These are phyloP conservation scores for Nigrospora sphaerica DNA, from an alignment of 2,329 filamentous ascomycete genomes.

Conservation along the genomic window DNA sequence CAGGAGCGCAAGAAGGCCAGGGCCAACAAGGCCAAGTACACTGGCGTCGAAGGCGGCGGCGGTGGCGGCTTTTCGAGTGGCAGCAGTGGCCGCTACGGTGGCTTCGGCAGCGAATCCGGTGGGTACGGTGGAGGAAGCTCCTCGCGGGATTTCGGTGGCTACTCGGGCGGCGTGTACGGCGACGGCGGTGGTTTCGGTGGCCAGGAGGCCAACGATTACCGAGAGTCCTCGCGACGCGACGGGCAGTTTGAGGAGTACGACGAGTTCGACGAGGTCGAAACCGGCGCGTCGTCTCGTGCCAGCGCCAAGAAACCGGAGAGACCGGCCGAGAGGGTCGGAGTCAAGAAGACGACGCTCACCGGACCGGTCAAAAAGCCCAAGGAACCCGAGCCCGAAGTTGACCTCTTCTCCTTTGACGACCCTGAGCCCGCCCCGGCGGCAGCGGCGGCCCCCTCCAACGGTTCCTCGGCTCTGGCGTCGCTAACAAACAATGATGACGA, in stretches of 20 bases:
- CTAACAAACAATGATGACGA: constrained; percentile 61
- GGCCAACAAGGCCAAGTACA: constrained; percentile 87
- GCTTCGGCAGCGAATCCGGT: constrained; percentile 83
- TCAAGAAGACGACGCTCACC: constrained; percentile 44
- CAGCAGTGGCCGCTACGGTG: constrained; percentile 62
- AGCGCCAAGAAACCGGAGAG: constrained; percentile 45
- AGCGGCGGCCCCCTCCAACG: constrained; percentile 35
- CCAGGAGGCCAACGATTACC: constrained; percentile 59
- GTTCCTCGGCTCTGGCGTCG: constrained; percentile 37
- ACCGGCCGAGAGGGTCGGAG: constrained; percentile 30
- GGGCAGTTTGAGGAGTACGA: constrained; percentile 96
- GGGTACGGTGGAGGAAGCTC: constrained; percentile 58
- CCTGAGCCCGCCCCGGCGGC: constrained; percentile 44
- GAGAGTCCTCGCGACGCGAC: constrained; percentile 52
- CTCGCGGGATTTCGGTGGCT: constrained; percentile 45
- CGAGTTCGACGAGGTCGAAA: constrained; percentile 77
- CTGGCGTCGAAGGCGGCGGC: constrained; percentile 78
- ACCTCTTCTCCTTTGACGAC: constrained; percentile 91
- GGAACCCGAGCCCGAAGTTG: constrained; percentile 85
- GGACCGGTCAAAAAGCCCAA: constrained; percentile 67
- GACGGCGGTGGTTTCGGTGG: constrained; percentile 92
- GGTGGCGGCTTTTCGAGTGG: constrained; percentile 48
- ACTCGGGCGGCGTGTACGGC: constrained; percentile 75
- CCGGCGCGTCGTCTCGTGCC: constrained; percentile 43
- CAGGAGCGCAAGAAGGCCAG: constrained; percentile 83